Conservation (phyloP, 2,329 filamentous ascomycete genomes). For the Xylariaceae sp. region DNA sequence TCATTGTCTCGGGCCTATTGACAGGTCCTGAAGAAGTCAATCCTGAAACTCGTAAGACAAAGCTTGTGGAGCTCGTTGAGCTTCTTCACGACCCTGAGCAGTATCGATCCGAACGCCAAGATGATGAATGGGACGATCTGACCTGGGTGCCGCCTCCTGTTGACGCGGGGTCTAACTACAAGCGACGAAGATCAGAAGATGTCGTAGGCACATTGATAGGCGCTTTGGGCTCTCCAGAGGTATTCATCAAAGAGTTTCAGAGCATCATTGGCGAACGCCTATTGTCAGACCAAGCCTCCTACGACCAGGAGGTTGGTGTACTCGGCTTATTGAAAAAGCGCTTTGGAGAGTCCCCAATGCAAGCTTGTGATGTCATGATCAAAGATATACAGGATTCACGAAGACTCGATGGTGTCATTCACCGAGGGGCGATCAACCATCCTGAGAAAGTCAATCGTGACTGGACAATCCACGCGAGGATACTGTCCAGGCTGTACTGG, state of each 20-base stretch:
- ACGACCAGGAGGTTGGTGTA: slow-evolving; percentile 76
- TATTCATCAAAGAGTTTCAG: slow-evolving; percentile 93
- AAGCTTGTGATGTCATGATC: slow-evolving; percentile 96
- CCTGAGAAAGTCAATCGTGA: slow-evolving; percentile 23
- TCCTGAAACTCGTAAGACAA: slow-evolving; percentile 38
- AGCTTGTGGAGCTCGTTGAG: slow-evolving; percentile 62
- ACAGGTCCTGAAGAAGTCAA: slow-evolving; percentile 51
- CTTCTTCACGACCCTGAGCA: slow-evolving; percentile 60
- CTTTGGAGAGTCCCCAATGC: slow-evolving; percentile 79
- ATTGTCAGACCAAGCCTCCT: slow-evolving; percentile 60
- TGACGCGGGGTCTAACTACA: slow-evolving; percentile 89
- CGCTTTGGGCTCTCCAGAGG: slow-evolving; percentile 82
- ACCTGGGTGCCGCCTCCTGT: slow-evolving; percentile 89
- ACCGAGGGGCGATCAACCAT: slow-evolving; percentile 35
- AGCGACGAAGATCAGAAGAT: slow-evolving; percentile 81
- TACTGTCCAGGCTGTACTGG: slow-evolving; percentile 92
- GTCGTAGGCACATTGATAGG: slow-evolving; percentile 87
- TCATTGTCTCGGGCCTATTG: slow-evolving; percentile 71
- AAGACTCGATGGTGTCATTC: slow-evolving; percentile 65
- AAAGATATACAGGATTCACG: slow-evolving; percentile 84
- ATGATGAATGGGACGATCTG: slow-evolving; percentile 82
- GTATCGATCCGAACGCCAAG: slow-evolving; percentile 45
- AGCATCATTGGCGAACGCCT: slow-evolving; percentile 82
- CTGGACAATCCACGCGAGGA: slow-evolving; percentile 67
- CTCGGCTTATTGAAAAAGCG: slow-evolving; percentile 83